Conservation (phyloP, 2,329 filamentous ascomycete genomes). For the Cytospora piceicola region DNA sequence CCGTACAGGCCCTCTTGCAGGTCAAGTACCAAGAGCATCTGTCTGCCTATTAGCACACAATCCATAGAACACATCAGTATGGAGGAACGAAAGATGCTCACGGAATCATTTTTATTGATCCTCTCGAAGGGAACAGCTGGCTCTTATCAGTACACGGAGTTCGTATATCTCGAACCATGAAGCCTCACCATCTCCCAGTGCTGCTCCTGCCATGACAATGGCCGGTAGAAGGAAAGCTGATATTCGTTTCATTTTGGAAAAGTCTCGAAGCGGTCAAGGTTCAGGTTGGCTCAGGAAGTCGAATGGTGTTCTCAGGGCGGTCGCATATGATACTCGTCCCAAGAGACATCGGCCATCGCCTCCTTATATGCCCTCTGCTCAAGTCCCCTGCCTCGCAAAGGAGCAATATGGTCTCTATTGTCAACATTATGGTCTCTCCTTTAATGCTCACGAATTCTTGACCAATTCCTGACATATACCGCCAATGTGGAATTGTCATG, state of each 20-base stretch:
- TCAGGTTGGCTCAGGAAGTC: not conserved
- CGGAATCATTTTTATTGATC: slow-evolving; percentile 39
- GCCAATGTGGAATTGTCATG: not conserved
- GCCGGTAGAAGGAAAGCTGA: slow-evolving; percentile 3
- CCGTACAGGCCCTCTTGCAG: slow-evolving; percentile 63
- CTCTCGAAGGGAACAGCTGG: slow-evolving; percentile 35
- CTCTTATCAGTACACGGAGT: not conserved
- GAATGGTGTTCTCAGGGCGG: not conserved
- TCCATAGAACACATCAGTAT: not conserved
- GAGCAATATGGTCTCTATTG: not conserved
- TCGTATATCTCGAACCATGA: not conserved
- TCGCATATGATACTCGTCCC: not conserved
- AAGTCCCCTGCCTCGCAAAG: not conserved
- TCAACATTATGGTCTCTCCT: not conserved
- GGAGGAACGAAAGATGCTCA: slow-evolving; percentile 22
- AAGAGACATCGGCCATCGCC: not conserved
- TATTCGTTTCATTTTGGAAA: slow-evolving; percentile 7
- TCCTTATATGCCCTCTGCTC: not conserved
- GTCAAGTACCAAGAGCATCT: slow-evolving; percentile 62
- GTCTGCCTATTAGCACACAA: not conserved
- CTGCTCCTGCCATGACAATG: slow-evolving; percentile 13
- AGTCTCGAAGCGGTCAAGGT: not conserved
- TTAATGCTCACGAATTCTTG: slow-evolving; percentile 9
- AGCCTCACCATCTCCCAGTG: slow-evolving; percentile 25
- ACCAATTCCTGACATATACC: slow-evolving; percentile 12